Conservation (phyloP, 1,139 yeast genomes). For the Debaryomycetaceae sp. region DNA sequence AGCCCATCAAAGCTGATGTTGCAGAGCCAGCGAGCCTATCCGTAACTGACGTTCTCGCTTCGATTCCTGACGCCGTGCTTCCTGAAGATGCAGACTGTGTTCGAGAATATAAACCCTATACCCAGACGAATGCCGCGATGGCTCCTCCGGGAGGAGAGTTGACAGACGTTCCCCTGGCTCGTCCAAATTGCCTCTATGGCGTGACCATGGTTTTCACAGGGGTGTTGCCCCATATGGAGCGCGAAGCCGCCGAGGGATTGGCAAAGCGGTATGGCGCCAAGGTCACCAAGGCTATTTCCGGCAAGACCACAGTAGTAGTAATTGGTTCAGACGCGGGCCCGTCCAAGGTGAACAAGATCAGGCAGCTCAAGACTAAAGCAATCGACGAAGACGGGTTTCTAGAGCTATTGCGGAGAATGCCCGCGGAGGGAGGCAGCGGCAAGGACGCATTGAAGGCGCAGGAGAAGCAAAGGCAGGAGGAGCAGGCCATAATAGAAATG, state of each 20-base stretch:
- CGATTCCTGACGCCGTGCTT: constrained; percentile 60
- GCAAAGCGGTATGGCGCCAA: constrained; percentile 91
- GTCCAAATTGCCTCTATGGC: constrained; percentile 76
- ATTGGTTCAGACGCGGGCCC: constrained; percentile 97
- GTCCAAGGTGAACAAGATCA: constrained; percentile 76
- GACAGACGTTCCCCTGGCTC: constrained; percentile 67
- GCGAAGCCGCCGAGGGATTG: constrained; percentile 63
- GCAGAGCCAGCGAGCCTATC: neutral
- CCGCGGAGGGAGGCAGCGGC: constrained; percentile 85
- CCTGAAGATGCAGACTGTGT: constrained; percentile 46
- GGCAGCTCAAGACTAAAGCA: constrained; percentile 61
- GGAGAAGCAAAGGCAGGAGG: constrained; percentile 59
- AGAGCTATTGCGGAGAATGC: constrained; percentile 66
- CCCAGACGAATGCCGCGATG: constrained; percentile 23
- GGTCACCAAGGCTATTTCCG: constrained; percentile 78
- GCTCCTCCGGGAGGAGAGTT: constrained; percentile 11
- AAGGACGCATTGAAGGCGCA: constrained; percentile 65
- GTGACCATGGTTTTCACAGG: constrained; percentile 93
- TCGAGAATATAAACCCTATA: constrained; percentile 45
- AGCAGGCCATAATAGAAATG: constrained; percentile 37
- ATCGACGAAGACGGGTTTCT: constrained; percentile 82
- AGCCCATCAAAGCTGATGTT: neutral
- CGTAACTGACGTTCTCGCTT: constrained; percentile 33
- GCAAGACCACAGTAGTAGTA: constrained; percentile 80
- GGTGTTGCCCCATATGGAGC: constrained; percentile 63